Evolutionary conservation across 2,329 filamentous ascomycete species (phyloP), one percentile per base, ranked within the genome.

Genomic region (Pseudomassariella vexata): DNA sequence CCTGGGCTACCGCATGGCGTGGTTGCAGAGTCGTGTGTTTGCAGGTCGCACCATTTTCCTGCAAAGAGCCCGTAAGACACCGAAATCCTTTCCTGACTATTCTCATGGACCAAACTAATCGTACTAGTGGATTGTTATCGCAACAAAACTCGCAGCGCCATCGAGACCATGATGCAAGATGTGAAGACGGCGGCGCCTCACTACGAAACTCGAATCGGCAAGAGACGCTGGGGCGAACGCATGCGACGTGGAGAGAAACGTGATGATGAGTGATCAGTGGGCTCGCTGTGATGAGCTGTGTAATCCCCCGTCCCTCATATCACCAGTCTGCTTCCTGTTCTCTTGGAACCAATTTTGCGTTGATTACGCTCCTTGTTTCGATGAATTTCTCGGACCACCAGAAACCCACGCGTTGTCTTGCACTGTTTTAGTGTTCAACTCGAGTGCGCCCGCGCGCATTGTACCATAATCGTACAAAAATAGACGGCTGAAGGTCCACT

Each of bases 21-120:
- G 92, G 90, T 81, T 89, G 34, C 90, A 96, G 63, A 92, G 88
- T 56, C 74, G 90, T 50, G 85, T 90, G 9, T 95, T 96, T 65
- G 82, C 88, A 2, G 85, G 83, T 9, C 75, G 87, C 46, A 87
- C 82, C 24, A 70, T 95, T 28, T 95, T 95, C 58, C 66, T 95
- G 49, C 90, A 95, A 59, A 80, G 87, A 68, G 89, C 89, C 48
- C 66, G 89, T 95, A 67, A 79, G 88, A 28, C 18, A 19, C 15
- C 22, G 7, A 17, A 12, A 38, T 20, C 16, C 17, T 5, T 33
- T 14, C 28, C n/a, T 12, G 14, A 23, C 28, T 27, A 10, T 9
- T 17, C n/a, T 33, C 9, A 19, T 20, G 23, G 17, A 20, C n/a
- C n/a, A n/a, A n/a, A n/a, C n/a, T n/a, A n/a, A n/a, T n/a, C n/a